Base-by-base conservation (phyloP, 1,139 yeast genomes). In the Kazachstania sp. region DNA sequence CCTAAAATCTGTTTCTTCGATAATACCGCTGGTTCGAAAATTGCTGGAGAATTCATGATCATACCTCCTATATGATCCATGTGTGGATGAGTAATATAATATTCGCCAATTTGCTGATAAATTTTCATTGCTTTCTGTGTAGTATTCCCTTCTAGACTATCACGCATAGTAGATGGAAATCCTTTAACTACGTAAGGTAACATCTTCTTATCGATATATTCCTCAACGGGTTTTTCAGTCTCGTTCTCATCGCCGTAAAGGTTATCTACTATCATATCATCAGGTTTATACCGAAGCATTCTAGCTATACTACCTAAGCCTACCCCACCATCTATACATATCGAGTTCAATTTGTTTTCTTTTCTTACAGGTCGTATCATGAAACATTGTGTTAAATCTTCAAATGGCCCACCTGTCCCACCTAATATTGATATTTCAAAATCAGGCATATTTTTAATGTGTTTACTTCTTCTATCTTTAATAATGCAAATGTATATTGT, bases 11-110 rank as follows among this genome's bases (percentile, higher is more conserved):
- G 57, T 57, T 77, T 76, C 1, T 60, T 51, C 1, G 71, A 44
- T 3, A 35, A 26, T 18, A 31, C 32, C 11, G 31, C 12, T 12
- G 32, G 26, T 16, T 58, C 58, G 19, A 64, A 64, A 48, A 79
- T 77, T 9, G 77, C 73, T 0, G 95, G 86, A 4, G 90, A 78
- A 60, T 87, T 87, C 45, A 87, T 67, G 1, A 83, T 78, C 45
- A 87, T 61, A 1, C 84, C 86, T 4, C 76, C 66, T 18, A 86
- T 72, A 62, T 88, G 97, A 64, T 88, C 97, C 46, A 87, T 63
- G 64, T 88, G 97, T 0, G 94, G 79, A 65, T 88, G 97, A 1
- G 96, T 79, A 36, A 88, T 73, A 45, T 85, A 72, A 51, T 77
- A 78, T 31, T 73, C 70, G 9, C 55, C 51, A 1, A 67, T 53